Conservation (phyloP, 805 yeast species). For the Kazachstania kunashirensis region DNA sequence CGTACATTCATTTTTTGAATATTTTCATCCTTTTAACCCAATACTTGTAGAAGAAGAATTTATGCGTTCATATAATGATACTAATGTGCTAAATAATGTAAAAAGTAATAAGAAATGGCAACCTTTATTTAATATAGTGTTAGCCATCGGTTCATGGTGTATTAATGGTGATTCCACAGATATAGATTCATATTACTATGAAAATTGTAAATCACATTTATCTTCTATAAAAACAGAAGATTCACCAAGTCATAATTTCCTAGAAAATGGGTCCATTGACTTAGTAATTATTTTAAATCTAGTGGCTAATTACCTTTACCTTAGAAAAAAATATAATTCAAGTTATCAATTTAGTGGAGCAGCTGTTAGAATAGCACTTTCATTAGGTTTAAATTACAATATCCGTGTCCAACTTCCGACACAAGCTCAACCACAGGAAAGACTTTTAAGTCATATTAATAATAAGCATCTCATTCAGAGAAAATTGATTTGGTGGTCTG, state of each 20-base stretch:
- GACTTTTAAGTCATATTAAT: slow-evolving; percentile 3
- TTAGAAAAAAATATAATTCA: slow-evolving; percentile 55
- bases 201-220: slow-evolving; percentile 36
- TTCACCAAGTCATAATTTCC: slow-evolving; percentile 20
- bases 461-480: slow-evolving; percentile 33
- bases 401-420: slow-evolving; percentile 36
- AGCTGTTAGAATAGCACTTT: slow-evolving; percentile 57
- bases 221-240: background rate
- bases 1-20: slow-evolving; percentile 43
- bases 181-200: slow-evolving; percentile 47
- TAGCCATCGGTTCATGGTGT: slow-evolving; percentile 67
- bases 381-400: slow-evolving; percentile 40
- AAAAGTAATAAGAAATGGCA: slow-evolving; percentile 35
- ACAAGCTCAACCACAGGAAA: background rate
- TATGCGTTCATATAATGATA: slow-evolving; percentile 35
- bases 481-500: slow-evolving; percentile 60
- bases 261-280: slow-evolving; percentile 52
- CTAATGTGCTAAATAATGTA: slow-evolving; percentile 4
- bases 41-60: slow-evolving; percentile 48
- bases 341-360: slow-evolving; percentile 61
- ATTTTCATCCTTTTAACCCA: slow-evolving; percentile 55
- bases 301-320: slow-evolving; percentile 52
- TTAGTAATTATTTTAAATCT: slow-evolving; percentile 44
- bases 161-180: slow-evolving; percentile 41
- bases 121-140: slow-evolving; percentile 44